Base-by-base conservation (phyloP, 2,329 filamentous ascomycete genomes). In the Colletotrichum scovillei region DNA sequence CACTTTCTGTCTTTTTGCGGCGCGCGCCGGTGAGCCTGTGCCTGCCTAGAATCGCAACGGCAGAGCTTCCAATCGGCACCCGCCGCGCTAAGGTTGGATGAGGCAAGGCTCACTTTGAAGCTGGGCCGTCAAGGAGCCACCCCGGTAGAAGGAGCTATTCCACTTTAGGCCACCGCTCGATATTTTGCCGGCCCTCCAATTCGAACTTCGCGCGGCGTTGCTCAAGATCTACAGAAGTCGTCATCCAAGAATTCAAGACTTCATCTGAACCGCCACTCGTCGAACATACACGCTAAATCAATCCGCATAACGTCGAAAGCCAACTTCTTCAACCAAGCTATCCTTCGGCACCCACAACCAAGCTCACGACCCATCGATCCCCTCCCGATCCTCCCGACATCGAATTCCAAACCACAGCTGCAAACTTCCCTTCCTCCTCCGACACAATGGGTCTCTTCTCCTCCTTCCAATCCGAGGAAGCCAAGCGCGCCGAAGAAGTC, bases 401-500 rank as follows among this genome's bases (percentile, higher is more conserved):
- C 16, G 6, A n/a, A 32, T 26, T 62, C 72, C 60, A 63, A 35
- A 52, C 62, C 62, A 63, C 63, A 53, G 26, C 26, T 26, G 26
- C 26, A 26, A 64, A 46, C 59, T 66, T 22, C 12, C 19, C 16
- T 7, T 19, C 24, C 38, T 46, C n/a, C 32, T 30, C 38, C 38
- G 16, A 70, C 32, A 52, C 19, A 63, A 88, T 90, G 88, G 87
- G 86, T 77, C 78, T 90, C 72, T 86, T 90, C 81, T 84, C 84
- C 74, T 79, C 78, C 74, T 79, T 83, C 70, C 76, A 82, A 67
- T 82, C 86, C 28, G 76, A 79, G 24, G 81, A 83, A 60, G 81
- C 83, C 75, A 87, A 87, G 82, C 85, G 86, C 78, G 87, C 85
- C 77, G 84, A 88, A 75, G 87, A 88, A 76, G 86, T 91, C 77